Evolutionary conservation across 495 filamentous ascomycete species (phyloP), one percentile per base, ranked within the genome.

Genomic region (Penicillium canescens): DNA sequence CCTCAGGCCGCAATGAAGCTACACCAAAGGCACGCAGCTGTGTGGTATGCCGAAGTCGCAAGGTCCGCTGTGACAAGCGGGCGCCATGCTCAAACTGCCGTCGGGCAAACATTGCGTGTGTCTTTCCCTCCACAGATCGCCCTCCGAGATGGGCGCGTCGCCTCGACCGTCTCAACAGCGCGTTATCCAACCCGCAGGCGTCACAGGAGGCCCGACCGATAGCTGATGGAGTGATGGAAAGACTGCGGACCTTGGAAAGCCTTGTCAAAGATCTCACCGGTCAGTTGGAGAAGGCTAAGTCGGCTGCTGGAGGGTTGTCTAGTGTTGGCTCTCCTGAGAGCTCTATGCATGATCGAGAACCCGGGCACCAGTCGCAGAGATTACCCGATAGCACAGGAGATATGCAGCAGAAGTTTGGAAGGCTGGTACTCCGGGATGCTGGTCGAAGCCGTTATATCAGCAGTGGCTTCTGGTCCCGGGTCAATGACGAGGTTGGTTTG

Each of bases 11-110:
- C 26, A 11, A 56, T 14, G 39, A 38, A 37, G 52, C 58, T 38
- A 13, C 60, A 6, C 55, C 64, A 18, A 81, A 82, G 55, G 60
- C 57, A 40, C 79, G 81, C 33, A 84, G 82, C 54, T 86, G 83
- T 38, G 69, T 78, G 18, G 69, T 76, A 38, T 87, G 84, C 57
- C 71, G 83, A 9, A 70, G 65, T 12, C 79, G 83, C 16, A 86
- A 88, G 74, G 86, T 88, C 36, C 84, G 84, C 24, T 89, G 86
- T 58, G 82, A 88, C 65, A 89, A 86, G 59, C 78, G 79, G 18
- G 78, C 76, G 16, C 86, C 86, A 18, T 89, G 86, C 60, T 80
- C 83, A 5, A 86, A 85, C 62, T 89, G 86, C 64, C 78, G 78
- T 47, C 82, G 79, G 3, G 83, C 82, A 11, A 80, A 80, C 56